Base-by-base conservation (phyloP, 2,329 filamentous ascomycete species). In the Scytalidium sp. region DNA sequence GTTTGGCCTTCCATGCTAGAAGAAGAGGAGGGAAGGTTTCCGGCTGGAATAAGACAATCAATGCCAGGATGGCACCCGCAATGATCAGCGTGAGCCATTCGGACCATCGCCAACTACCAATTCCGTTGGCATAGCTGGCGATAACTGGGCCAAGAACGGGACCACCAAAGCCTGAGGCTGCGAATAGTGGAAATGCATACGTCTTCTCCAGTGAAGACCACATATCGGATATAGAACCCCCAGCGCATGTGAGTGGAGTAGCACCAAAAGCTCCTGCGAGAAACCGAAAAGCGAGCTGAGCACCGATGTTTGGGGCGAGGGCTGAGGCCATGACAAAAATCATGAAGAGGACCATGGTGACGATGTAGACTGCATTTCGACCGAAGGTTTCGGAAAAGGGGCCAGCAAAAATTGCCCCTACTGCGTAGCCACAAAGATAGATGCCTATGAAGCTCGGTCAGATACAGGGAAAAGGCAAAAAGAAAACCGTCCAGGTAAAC, bases 271-370 rank as follows among this genome's bases (percentile, higher is more conserved):
- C 65, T 0, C 73, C 74, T 1, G 70, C 67, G 1, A 78, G 52
- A 49, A 76, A 74, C 0, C 74, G 67, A 49, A 76, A 76, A 1
- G 60, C 64, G 29, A 75, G 63, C n/a, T 73, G 62, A 13, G 70
- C 70, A 0, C 64, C 66, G 19, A 74, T 64, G 47, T 69, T 72
- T 0, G 70, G 71, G 0, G 71, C 67, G 0, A 76, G 63, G 0
- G 65, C 74, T 2, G 69, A 69, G 1, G 67, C 73, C 60, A 76
- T 65, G 41, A 71, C 72, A 61, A 69, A 75, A n/a, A 73, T 53
- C 57, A 72, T 69, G 56, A 72, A 75, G 3, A 74, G 46, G 0
- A 64, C 54, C 57, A 74, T 67, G 4, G 69, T 68, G 0, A 55
- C 55, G 2, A 61, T 56, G 52, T 74, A 75, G 2, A 72, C 64